These are phyloP conservation scores for Novymonas esmeraldas DNA, from an alignment of 208 protist species.

Conservation along the genomic window DNA sequence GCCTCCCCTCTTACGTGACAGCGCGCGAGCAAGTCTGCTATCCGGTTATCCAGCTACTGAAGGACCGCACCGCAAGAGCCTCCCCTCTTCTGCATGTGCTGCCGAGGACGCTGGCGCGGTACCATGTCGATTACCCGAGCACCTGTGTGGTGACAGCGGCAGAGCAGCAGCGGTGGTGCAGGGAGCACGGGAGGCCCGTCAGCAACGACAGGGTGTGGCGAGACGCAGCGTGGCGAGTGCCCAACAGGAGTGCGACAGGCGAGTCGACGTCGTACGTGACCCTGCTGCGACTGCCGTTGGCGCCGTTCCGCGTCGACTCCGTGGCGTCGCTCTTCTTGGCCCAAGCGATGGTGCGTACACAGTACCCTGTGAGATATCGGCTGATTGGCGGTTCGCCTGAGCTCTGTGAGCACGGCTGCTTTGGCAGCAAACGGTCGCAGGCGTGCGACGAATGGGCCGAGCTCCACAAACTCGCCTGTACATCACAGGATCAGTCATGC, in stretches of 20 bases:
- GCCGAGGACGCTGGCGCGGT: conserved; percentile 9
- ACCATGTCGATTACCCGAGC: conserved; percentile 32
- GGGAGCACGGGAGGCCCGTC: background rate
- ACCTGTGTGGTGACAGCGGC: conserved; percentile 29
- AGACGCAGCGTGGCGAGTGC: background rate
- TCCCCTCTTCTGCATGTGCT: conserved; percentile 29
- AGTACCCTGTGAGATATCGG: background rate
- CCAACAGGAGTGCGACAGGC: background rate
- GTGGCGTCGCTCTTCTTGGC: conserved; percentile 18
- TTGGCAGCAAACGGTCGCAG: no score
- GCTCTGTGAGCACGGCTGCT: no score
- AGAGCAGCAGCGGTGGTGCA: conserved; percentile 31
- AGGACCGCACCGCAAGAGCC: background rate
- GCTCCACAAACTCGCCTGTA: no score
- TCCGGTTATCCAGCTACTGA: conserved; percentile 40
- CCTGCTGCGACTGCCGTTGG: conserved; percentile 27
- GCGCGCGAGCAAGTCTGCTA: conserved; percentile 24
- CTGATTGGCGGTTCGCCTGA: no score
- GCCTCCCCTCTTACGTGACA: conserved; percentile 31
- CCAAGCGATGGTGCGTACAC: background rate
- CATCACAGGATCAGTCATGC: no score
- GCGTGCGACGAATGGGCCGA: no score
- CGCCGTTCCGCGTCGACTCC: conserved; percentile 17
- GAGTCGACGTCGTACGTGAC: conserved; percentile 1
- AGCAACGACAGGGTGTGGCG: background rate